Evolutionary conservation across 805 yeast species (phyloP).

Genomic region (Lipomyces spencermartinsiae): DNA sequence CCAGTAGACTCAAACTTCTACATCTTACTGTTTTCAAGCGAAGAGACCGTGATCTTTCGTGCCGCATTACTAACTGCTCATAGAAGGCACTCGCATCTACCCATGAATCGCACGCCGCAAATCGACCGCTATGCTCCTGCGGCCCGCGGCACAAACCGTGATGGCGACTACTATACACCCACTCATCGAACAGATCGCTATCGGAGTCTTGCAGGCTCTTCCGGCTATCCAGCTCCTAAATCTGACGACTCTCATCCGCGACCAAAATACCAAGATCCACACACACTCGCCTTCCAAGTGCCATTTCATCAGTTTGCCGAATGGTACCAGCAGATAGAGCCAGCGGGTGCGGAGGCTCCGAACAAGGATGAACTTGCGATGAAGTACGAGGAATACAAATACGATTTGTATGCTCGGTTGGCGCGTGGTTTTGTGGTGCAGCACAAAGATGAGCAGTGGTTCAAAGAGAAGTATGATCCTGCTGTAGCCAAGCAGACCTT

Average conservation of each 20-base stretch:
- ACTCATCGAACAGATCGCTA: conserved; percentile 12
- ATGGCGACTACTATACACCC: conserved; percentile 21
- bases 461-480: conserved; percentile 34
- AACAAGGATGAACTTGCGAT: conserved; percentile 13
- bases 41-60: neutral
- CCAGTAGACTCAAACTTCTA: neutral
- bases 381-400: conserved; percentile 31
- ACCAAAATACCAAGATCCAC: conserved; percentile 29
- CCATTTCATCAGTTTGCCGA: conserved; percentile 32
- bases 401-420: conserved; percentile 35
- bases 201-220: conserved; percentile 5
- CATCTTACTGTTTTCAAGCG: neutral
- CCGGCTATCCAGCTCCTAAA: neutral
- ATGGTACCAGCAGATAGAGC: conserved; percentile 26
- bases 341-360: conserved; percentile 8
- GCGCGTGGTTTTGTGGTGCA: conserved; percentile 36
- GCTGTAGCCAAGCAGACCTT: neutral
- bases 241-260: neutral
- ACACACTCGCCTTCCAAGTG: conserved; percentile 21
- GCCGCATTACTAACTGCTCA: neutral
- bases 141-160: conserved; percentile 16
- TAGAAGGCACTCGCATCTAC: neutral
- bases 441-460: conserved; percentile 37
- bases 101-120: conserved; percentile 8
- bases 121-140: conserved; percentile 20